Evolutionary conservation across 352 stramenopile species (phyloP).

Genomic region (Phytopythium aichiense): DNA sequence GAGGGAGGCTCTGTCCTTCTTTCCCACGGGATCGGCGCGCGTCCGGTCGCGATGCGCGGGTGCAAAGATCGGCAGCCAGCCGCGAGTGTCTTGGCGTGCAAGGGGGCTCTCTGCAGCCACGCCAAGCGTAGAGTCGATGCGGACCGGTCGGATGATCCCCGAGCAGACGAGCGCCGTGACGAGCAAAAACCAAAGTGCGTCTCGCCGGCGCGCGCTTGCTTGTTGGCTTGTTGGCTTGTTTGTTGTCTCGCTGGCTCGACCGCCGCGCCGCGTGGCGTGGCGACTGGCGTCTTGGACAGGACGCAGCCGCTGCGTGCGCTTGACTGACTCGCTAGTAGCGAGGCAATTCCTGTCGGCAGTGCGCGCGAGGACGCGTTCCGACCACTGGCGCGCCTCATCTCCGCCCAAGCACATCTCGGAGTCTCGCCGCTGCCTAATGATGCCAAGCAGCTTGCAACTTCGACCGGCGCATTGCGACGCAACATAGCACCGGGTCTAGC

Average conservation of each 20-base stretch:
- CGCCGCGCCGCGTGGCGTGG: too few species aligned
- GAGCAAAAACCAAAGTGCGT: background rate
- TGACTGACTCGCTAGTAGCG: background rate
- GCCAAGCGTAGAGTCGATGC: background rate
- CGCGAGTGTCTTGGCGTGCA: background rate
- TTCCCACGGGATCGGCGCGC: conserved; percentile 2
- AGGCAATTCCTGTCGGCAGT: background rate
- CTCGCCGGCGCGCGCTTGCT: too few species aligned
- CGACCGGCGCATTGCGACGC: background rate
- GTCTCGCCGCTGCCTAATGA: background rate
- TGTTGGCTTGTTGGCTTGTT: background rate
- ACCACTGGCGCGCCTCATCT: background rate
- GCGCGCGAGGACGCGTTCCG: background rate
- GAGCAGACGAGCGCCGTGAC: background rate
- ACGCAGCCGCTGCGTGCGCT: background rate
- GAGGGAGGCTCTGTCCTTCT: background rate
- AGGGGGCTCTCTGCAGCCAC: background rate
- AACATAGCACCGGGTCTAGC: background rate
- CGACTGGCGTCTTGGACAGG: background rate
- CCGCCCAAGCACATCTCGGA: background rate
- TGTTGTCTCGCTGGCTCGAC: background rate
- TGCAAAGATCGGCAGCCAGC: background rate
- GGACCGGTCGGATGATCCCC: background rate
- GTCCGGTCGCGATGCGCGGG: background rate
- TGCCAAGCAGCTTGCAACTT: background rate